Evolutionary conservation across 2,329 filamentous ascomycete species (phyloP).

Genomic region (Tolypocladium inflatum): DNA sequence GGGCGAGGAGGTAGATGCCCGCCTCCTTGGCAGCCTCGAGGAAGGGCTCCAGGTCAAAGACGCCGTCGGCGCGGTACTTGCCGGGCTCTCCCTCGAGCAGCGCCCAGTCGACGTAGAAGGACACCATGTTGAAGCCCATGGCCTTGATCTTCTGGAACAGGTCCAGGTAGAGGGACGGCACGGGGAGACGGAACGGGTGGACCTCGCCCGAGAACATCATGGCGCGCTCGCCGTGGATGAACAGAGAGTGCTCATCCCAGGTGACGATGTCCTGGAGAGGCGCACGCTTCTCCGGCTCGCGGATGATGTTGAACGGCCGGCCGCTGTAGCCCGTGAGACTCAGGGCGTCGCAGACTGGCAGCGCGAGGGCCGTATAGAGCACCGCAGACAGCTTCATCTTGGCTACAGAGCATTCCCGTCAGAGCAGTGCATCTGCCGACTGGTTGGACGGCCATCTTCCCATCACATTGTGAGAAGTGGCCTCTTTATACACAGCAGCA

Average conservation of each 20-base stretch:
- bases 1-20: constrained; percentile 68
- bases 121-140: constrained; percentile 69
- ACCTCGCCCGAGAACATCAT: constrained; percentile 68
- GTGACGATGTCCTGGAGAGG: constrained; percentile 39
- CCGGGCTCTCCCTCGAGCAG: constrained; percentile 65
- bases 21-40: constrained; percentile 65
- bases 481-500: neutral
- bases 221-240: constrained; percentile 58
- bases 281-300: constrained; percentile 12
- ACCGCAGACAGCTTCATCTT: constrained; percentile 14
- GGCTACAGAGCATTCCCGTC: neutral
- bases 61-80: constrained; percentile 58
- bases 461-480: neutral
- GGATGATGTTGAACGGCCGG: constrained; percentile 12
- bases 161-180: constrained; percentile 49
- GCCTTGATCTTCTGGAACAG: constrained; percentile 77
- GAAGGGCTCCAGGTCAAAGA: constrained; percentile 65
- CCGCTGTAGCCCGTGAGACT: constrained; percentile 7
- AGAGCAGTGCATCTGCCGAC: neutral
- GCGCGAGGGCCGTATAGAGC: constrained; percentile 6
- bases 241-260: constrained; percentile 64
- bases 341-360: constrained; percentile 7
- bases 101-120: constrained; percentile 74
- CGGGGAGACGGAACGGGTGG: constrained; percentile 51
- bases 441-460: too few species aligned